Evolutionary conservation across 495 filamentous ascomycete genomes (phyloP).

Genomic region (Delitschia confertaspora): DNA sequence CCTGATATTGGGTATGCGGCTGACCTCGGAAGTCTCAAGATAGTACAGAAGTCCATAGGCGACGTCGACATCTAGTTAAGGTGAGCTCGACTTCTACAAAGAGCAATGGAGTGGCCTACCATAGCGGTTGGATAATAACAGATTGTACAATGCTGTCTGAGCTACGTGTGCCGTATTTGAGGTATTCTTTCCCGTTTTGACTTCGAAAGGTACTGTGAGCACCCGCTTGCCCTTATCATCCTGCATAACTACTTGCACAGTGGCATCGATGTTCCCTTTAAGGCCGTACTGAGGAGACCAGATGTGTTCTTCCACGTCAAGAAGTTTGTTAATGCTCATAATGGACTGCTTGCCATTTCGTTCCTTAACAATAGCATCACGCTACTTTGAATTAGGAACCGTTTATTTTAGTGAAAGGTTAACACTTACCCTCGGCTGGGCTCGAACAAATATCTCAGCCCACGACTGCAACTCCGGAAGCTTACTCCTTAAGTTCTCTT

Average conservation of each 20-base stretch:
- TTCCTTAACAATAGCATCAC: slow-evolving; percentile 66
- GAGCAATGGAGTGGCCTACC: slow-evolving; percentile 37
- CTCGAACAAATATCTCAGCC: slow-evolving; percentile 70
- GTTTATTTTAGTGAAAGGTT: background rate
- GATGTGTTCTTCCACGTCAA: slow-evolving; percentile 94
- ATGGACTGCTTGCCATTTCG: slow-evolving; percentile 61
- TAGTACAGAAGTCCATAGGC: slow-evolving; percentile 89
- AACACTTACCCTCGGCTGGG: slow-evolving; percentile 55
- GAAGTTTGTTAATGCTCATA: slow-evolving; percentile 82
- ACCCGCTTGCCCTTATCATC: slow-evolving; percentile 54
- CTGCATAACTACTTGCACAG: slow-evolving; percentile 76
- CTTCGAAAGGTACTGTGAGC: slow-evolving; percentile 81
- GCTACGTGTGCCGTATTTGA: slow-evolving; percentile 70
- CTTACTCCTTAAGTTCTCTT: slow-evolving; percentile 68
- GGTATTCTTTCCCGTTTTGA: slow-evolving; percentile 84
- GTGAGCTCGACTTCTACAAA: slow-evolving; percentile 2
- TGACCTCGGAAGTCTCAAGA: slow-evolving; percentile 76
- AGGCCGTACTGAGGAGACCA: slow-evolving; percentile 97
- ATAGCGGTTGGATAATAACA: slow-evolving; percentile 89
- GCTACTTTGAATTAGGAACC: slow-evolving; percentile 34
- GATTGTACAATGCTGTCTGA: slow-evolving; percentile 88
- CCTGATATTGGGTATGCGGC: slow-evolving; percentile 72
- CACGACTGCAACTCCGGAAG: slow-evolving; percentile 68
- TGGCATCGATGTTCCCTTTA: slow-evolving; percentile 98
- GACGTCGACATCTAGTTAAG: slow-evolving; percentile 63